These are phyloP conservation scores for Alternaria hordeiaustralica DNA, from an alignment of 2,329 filamentous ascomycete genomes.

Conservation along the genomic window DNA sequence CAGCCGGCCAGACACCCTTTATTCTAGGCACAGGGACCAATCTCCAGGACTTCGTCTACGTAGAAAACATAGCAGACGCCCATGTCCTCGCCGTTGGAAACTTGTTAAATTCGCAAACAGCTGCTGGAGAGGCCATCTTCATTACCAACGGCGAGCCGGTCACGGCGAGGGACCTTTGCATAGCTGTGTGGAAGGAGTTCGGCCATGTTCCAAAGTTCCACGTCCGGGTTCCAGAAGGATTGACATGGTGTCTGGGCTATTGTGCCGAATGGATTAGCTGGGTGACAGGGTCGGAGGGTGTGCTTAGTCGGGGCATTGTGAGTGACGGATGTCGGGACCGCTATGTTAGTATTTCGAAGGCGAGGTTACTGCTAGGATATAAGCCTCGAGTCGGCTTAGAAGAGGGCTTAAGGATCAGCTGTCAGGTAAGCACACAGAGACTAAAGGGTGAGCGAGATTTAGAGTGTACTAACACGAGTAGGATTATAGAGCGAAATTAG, in stretches of 20 bases:
- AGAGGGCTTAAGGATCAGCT: constrained; percentile 54
- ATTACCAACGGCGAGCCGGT: constrained; percentile 88
- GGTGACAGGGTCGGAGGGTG: constrained; percentile 52
- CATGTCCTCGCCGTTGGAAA: constrained; percentile 81
- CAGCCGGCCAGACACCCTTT: constrained; percentile 72
- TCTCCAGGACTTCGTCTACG: constrained; percentile 74
- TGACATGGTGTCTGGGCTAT: constrained; percentile 58
- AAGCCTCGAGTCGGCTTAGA: constrained; percentile 57
- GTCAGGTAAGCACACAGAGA: constrained; percentile 29
- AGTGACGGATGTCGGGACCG: constrained; percentile 60
- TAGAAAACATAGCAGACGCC: constrained; percentile 74
- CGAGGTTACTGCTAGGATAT: constrained; percentile 60
- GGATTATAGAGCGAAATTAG: constrained; percentile 4
- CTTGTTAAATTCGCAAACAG: constrained; percentile 67
- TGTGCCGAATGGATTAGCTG: constrained; percentile 57
- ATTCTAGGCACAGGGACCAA: constrained; percentile 80
- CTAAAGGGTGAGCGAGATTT: background rate
- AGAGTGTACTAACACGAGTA: background rate
- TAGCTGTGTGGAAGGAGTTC: constrained; percentile 74
- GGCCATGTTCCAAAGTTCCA: constrained; percentile 59
- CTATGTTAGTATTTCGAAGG: constrained; percentile 62
- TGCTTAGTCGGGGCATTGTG: constrained; percentile 61
- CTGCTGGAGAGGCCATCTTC: constrained; percentile 81
- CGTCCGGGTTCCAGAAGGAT: constrained; percentile 54
- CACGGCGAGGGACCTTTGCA: constrained; percentile 89